These are phyloP conservation scores for Pythium rhizo-oryzae DNA, from an alignment of 352 stramenopile species.

Conservation along the genomic window DNA sequence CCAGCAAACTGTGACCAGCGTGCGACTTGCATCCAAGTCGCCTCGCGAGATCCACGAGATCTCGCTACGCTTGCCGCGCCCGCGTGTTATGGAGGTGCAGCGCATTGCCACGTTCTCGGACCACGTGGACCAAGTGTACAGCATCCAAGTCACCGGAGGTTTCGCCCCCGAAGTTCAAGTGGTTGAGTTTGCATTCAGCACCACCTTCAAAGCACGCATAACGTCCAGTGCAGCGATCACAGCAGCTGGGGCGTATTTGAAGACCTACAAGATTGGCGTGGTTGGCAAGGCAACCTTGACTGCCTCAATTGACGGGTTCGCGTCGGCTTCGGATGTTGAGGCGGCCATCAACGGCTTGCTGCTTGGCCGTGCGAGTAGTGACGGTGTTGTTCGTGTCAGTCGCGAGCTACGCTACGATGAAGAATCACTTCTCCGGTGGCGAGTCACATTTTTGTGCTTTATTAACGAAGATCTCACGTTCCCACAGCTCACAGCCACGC, in stretches of 20 bases:
- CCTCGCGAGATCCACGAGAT: slow-evolving; percentile 70
- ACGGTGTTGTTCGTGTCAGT: slow-evolving; percentile 36
- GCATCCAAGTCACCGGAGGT: slow-evolving; percentile 45
- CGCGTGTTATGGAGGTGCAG: slow-evolving; percentile 66
- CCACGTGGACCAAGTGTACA: slow-evolving; percentile 61
- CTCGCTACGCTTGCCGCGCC: slow-evolving; percentile 35
- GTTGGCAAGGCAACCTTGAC: slow-evolving; percentile 14
- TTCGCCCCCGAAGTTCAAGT: slow-evolving; percentile 48
- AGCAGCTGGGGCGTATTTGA: slow-evolving; percentile 40
- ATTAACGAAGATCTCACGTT: slow-evolving; percentile 37
- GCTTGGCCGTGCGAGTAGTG: slow-evolving; percentile 9
- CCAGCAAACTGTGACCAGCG: slow-evolving; percentile 64
- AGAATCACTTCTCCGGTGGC: slow-evolving; percentile 47
- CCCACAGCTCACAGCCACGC: slow-evolving; percentile 37
- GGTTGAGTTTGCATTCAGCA: slow-evolving; percentile 53
- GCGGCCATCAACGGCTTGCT: slow-evolving; percentile 47
- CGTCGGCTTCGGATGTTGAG: slow-evolving; percentile 40
- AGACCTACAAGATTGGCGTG: slow-evolving; percentile 43
- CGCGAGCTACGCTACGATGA: slow-evolving; percentile 35
- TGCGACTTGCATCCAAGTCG: slow-evolving; percentile 59
- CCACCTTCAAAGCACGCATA: slow-evolving; percentile 52
- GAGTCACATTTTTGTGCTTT: slow-evolving; percentile 56
- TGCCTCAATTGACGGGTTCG: slow-evolving; percentile 53
- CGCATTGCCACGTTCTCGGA: slow-evolving; percentile 55
- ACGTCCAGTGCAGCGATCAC: slow-evolving; percentile 35